These are phyloP conservation scores for Penicillium daleae DNA, from an alignment of 495 filamentous ascomycete species.

Conservation along the genomic window DNA sequence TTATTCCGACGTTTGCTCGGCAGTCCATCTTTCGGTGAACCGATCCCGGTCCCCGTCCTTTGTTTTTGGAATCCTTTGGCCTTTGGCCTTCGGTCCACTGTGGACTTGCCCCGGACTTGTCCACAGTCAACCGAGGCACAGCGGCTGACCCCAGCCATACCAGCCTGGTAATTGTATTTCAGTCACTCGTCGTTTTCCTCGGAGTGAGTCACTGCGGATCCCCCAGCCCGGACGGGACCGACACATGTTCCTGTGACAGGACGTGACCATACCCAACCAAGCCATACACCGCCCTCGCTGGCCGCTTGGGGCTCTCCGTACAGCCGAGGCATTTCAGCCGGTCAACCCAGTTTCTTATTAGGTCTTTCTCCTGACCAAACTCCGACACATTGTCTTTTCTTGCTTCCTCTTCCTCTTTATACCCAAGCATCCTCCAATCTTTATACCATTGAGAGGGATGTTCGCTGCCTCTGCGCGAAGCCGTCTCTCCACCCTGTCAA, in stretches of 20 bases:
- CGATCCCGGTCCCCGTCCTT: background rate
- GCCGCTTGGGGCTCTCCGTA: constrained; percentile 12
- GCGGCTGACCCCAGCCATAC: background rate
- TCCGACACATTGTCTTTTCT: constrained; percentile 12
- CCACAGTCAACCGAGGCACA: constrained; percentile 30
- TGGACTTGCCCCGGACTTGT: constrained; percentile 4
- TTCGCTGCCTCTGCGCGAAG: constrained; percentile 53
- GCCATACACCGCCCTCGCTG: constrained; percentile 2
- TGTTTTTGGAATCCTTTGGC: background rate
- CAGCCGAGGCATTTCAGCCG: constrained; percentile 23
- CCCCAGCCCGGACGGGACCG: constrained; percentile 16
- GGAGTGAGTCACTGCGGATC: constrained; percentile 5
- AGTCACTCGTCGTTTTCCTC: constrained; percentile 12
- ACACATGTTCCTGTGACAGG: background rate
- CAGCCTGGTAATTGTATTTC: constrained; percentile 18
- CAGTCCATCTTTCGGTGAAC: constrained; percentile 5
- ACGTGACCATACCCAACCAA: constrained; percentile 17
- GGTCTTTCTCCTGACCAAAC: constrained; percentile 4
- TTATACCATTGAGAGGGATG: constrained; percentile 43
- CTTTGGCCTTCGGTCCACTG: constrained; percentile 2
- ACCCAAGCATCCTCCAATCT: constrained; percentile 16
- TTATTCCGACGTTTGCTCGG: background rate
- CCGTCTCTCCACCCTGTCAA: constrained; percentile 49
- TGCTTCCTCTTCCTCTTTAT: constrained; percentile 11
- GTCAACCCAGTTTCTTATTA: constrained; percentile 13